Evolutionary conservation across 129 eudicot species (phyloP).

Genomic region (Flaveria linearis): DNA sequence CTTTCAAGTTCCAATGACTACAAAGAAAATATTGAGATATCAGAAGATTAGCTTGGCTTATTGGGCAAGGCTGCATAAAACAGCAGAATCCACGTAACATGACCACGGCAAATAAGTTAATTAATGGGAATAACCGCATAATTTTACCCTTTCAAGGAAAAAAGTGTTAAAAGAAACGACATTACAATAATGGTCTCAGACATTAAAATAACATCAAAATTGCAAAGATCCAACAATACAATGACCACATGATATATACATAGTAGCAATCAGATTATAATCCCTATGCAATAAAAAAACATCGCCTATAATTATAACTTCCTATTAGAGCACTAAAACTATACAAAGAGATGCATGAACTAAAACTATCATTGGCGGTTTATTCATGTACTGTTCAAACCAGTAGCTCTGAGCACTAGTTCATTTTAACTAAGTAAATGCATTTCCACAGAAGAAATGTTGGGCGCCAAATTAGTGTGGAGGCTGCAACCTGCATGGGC

Average conservation of each 20-base stretch:
- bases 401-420: not conserved
- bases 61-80: slow-evolving; percentile 17
- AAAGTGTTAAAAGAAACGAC: slow-evolving; percentile 1
- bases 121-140: slow-evolving; percentile 2
- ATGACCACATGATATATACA: slow-evolving; percentile 7
- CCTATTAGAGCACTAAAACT: not conserved
- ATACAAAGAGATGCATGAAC: not conserved
- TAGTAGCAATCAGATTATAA: not conserved
- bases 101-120: slow-evolving; percentile 9
- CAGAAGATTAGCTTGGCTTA: slow-evolving; percentile 12
- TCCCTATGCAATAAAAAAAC: not conserved
- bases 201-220: not conserved
- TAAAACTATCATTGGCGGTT: not conserved
- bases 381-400: not conserved
- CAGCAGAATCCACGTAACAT: slow-evolving; percentile 13
- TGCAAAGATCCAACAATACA: slow-evolving; percentile 28
- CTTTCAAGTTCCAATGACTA: slow-evolving; percentile 97
- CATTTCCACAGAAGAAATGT: not conserved
- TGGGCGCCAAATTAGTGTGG: too few relatives aligned
- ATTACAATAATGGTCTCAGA: slow-evolving; percentile 14
- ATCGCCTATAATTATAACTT: not conserved
- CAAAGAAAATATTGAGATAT: slow-evolving; percentile 24
- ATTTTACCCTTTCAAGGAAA: slow-evolving; percentile 19
- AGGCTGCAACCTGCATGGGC: too few relatives aligned
- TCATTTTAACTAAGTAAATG: not conserved